Conservation (phyloP, 1,284 basidiomycete genomes). For the Phlebopus sp. region DNA sequence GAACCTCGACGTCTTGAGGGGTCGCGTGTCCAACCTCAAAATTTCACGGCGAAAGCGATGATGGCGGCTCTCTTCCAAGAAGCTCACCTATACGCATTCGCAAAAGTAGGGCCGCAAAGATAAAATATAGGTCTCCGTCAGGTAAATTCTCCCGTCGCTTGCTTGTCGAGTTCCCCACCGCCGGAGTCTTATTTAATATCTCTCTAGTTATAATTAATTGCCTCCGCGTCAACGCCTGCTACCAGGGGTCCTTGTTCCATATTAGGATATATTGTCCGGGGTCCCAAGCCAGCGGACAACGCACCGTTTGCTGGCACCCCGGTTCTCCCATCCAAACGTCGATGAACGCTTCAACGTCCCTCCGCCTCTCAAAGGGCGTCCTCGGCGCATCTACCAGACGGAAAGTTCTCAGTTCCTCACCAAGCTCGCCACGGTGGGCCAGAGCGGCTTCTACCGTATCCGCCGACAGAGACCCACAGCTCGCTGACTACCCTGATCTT, state of each 20-base stretch:
- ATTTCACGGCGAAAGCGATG: slow-evolving; percentile 12
- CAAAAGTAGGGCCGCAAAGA: slow-evolving; percentile 19
- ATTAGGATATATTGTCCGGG: slow-evolving; percentile 11
- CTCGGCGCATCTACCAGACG: slow-evolving; percentile 8
- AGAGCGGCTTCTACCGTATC: slow-evolving; percentile 15
- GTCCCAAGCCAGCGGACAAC: slow-evolving; percentile 15
- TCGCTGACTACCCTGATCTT: slow-evolving; percentile 75
- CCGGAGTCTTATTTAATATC: neutral
- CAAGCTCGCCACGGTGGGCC: slow-evolving; percentile 10
- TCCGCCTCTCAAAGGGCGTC: slow-evolving; percentile 18
- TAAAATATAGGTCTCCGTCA: slow-evolving; percentile 3
- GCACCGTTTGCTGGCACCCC: neutral
- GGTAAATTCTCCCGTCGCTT: slow-evolving; percentile 13
- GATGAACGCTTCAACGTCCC: slow-evolving; percentile 15
- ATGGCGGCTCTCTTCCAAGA: slow-evolving; percentile 13
- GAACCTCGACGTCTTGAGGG: slow-evolving; percentile 10
- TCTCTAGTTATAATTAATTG: slow-evolving; percentile 12
- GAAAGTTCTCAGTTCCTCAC: neutral
- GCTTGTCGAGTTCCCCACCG: slow-evolving; percentile 1
- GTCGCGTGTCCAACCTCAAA: slow-evolving; percentile 11
- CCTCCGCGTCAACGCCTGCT: slow-evolving; percentile 1
- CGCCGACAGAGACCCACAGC: slow-evolving; percentile 59
- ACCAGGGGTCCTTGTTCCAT: slow-evolving; percentile 17
- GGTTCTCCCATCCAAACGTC: slow-evolving; percentile 8
- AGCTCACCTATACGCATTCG: slow-evolving; percentile 20